phyloP scores from a whole-genome alignment of 768 basidiomycete species.

The Lentinula edodes region DNA sequence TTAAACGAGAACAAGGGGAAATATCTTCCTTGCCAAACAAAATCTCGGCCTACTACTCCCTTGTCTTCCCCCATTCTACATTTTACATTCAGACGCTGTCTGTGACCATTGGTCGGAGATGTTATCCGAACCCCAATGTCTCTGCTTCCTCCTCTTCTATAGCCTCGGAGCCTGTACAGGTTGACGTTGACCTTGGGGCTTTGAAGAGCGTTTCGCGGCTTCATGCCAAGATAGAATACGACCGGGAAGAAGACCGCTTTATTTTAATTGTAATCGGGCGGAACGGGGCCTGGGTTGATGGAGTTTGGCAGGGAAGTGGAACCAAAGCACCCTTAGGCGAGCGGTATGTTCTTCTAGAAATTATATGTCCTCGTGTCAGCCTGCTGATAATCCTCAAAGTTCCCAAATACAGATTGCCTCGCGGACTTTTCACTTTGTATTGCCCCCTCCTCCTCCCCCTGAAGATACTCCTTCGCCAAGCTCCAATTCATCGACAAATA shows the following conservation, averaged over 20 bases:
- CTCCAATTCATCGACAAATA: constrained; percentile 63
- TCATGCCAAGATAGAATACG: constrained; percentile 93
- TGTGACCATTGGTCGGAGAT: constrained; percentile 90
- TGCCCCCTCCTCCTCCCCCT: constrained; percentile 80
- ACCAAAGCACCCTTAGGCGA: constrained; percentile 81
- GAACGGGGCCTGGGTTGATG: constrained; percentile 98
- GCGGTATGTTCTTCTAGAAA: constrained; percentile 42
- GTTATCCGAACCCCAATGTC: constrained; percentile 47
- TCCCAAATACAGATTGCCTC: constrained; percentile 97
- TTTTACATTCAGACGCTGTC: constrained; percentile 96
- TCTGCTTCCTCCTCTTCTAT: constrained; percentile 47
- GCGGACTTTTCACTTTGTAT: constrained; percentile 92
- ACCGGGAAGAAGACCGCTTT: constrained; percentile 84
- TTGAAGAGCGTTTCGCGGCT: constrained; percentile 97
- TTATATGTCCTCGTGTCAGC: constrained; percentile 7
- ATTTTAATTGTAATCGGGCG: constrained; percentile 89
- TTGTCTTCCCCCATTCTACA: constrained; percentile 90
- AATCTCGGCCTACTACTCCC: constrained; percentile 90
- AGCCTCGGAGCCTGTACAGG: constrained; percentile 49
- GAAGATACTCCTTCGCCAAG: constrained; percentile 81
- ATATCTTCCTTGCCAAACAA: constrained; percentile 52
- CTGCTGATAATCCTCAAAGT: constrained; percentile 33
- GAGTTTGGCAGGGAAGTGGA: constrained; percentile 90
- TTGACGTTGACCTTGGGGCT: constrained; percentile 90
- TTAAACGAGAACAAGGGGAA: constrained; percentile 19